These are phyloP conservation scores for Collybia nuda DNA, from an alignment of 768 basidiomycete genomes.

Conservation along the genomic window DNA sequence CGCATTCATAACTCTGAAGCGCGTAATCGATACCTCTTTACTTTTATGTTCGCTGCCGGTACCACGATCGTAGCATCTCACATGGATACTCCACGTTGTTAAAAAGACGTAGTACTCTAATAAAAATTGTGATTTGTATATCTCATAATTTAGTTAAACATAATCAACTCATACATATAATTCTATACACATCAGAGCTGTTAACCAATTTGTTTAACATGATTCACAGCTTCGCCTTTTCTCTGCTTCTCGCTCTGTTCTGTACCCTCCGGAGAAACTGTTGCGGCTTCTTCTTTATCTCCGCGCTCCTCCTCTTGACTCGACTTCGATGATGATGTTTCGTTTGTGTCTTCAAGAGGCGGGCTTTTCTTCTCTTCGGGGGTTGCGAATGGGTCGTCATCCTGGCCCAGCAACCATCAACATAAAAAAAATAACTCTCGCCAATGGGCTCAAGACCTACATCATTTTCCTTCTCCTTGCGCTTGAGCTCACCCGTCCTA, in stretches of 20 bases:
- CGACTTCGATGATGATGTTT: background rate
- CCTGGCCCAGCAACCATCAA: background rate
- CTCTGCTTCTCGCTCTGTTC: slow-evolving; percentile 20
- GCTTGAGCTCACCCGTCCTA: slow-evolving; percentile 29
- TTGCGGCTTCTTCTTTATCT: slow-evolving; percentile 26
- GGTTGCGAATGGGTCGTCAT: slow-evolving; percentile 15
- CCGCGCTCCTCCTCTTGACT: slow-evolving; percentile 1
- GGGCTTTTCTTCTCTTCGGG: slow-evolving; percentile 15
- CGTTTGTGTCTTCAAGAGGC: background rate
- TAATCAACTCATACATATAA: too few relatives aligned
- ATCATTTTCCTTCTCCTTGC: slow-evolving; percentile 25
- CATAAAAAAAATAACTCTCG: background rate
- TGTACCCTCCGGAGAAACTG: slow-evolving; percentile 25
- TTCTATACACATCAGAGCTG: too few relatives aligned
- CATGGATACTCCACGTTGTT: too few relatives aligned
- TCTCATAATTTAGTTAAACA: too few relatives aligned
- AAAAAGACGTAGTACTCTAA: too few relatives aligned
- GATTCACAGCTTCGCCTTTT: background rate
- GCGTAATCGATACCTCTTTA: too few relatives aligned
- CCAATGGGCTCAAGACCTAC: background rate
- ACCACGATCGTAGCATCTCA: too few relatives aligned
- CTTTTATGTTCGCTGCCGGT: too few relatives aligned
- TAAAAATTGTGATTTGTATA: too few relatives aligned
- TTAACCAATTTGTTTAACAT: too few relatives aligned
- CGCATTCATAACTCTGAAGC: too few relatives aligned